Evolutionary conservation across 805 yeast genomes (phyloP).

Genomic region (Myxozyma neotropica): DNA sequence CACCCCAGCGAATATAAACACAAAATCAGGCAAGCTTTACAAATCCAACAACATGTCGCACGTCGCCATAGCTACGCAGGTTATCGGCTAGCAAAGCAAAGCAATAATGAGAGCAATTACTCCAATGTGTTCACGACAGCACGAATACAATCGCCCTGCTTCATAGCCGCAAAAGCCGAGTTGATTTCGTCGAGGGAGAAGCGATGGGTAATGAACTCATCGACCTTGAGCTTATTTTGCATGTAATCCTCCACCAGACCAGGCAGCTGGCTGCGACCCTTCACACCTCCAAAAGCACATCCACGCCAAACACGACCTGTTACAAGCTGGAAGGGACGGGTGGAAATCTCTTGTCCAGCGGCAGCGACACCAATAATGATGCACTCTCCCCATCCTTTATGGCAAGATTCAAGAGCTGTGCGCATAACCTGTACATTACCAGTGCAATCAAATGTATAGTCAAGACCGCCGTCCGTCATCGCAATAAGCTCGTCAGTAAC

Average conservation of each 20-base stretch:
- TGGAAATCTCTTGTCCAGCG: constrained; percentile 94
- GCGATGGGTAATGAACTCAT: constrained; percentile 92
- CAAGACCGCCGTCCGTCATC: constrained; percentile 96
- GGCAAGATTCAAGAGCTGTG: constrained; percentile 93
- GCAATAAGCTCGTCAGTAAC: constrained; percentile 82
- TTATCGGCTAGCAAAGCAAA: neutral
- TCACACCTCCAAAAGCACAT: constrained; percentile 99
- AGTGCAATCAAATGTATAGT: constrained; percentile 95
- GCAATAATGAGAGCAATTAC: neutral
- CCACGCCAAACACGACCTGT: constrained; percentile 99
- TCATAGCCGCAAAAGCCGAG: constrained; percentile 92
- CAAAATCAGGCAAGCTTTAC: too few species aligned
- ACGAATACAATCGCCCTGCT: constrained; percentile 89
- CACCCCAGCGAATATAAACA: too few species aligned
- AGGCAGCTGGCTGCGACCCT: constrained; percentile 95
- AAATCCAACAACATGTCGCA: too few species aligned
- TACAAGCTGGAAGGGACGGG: constrained; percentile 98
- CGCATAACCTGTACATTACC: constrained; percentile 97
- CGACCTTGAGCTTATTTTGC: constrained; percentile 80
- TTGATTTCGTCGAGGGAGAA: constrained; percentile 77
- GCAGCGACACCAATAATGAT: constrained; percentile 98
- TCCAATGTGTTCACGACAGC: constrained; percentile 63
- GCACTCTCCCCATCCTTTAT: constrained; percentile 98
- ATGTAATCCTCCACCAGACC: constrained; percentile 84
- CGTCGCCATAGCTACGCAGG: too few species aligned